Evolutionary conservation across 2,329 filamentous ascomycete genomes (phyloP).

Genomic region (Penicillium decumbens): DNA sequence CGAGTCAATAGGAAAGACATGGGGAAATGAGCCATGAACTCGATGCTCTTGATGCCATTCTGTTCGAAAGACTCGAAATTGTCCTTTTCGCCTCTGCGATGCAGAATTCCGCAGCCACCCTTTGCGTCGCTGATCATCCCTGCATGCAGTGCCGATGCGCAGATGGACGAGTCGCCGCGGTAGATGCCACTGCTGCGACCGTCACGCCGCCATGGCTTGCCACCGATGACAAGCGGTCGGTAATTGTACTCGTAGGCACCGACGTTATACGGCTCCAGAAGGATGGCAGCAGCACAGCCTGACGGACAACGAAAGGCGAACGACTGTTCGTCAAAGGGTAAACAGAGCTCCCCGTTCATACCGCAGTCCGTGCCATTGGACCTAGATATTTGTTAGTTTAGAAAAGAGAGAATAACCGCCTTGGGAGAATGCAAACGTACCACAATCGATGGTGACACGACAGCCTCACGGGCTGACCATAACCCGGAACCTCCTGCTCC

Average conservation of each 20-base stretch:
- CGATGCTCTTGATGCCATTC: slow-evolving; percentile 51
- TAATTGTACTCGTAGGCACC: slow-evolving; percentile 54
- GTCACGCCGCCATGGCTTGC: slow-evolving; percentile 38
- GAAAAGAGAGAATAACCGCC: background rate
- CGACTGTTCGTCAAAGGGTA: slow-evolving; percentile 51
- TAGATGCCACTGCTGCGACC: slow-evolving; percentile 47
- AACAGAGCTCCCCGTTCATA: slow-evolving; percentile 53
- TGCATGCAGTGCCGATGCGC: slow-evolving; percentile 56
- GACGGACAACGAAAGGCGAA: slow-evolving; percentile 58
- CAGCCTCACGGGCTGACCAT: slow-evolving; percentile 34
- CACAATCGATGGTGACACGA: slow-evolving; percentile 34
- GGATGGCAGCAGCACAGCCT: slow-evolving; percentile 49
- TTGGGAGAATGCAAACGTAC: slow-evolving; percentile 37
- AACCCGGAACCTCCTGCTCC: slow-evolving; percentile 29
- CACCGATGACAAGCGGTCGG: slow-evolving; percentile 52
- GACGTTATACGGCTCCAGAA: slow-evolving; percentile 55
- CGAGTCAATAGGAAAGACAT: slow-evolving; percentile 44
- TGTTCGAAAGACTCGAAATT: slow-evolving; percentile 45
- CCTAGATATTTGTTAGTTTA: slow-evolving; percentile 18
- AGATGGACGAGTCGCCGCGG: slow-evolving; percentile 59
- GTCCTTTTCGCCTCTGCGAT: slow-evolving; percentile 49
- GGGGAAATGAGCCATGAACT: slow-evolving; percentile 55
- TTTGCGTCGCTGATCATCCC: slow-evolving; percentile 52
- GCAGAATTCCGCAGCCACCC: slow-evolving; percentile 56
- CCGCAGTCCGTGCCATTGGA: slow-evolving; percentile 47